Evolutionary conservation across 139 green algal species (phyloP), one percentile per base, ranked within the genome.

Genomic region (Asterochloris erici): DNA sequence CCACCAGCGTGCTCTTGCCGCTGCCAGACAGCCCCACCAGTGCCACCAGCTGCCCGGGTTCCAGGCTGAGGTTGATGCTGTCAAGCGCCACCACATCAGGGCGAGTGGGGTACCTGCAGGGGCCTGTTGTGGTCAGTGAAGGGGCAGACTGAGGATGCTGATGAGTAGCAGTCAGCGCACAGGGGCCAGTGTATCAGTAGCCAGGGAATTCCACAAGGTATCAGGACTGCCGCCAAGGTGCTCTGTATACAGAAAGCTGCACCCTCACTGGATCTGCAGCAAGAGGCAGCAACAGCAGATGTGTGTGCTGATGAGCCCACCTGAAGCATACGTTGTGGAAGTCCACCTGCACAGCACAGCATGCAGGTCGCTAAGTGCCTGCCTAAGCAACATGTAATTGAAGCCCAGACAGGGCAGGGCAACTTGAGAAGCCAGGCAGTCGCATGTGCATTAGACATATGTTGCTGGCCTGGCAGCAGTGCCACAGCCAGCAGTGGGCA

Each of bases 1-100:
- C 78, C 26, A 96, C 90, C 73, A 96, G 80, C 13, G 90, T 96
- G 81, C 85, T 91, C 89, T 96, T 96, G 82, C 92, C 91, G 66
- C 82, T 89, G 81, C 92, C 92, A 62, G 68, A 86, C 21, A 90
- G 85, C 14, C 94, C 91, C 76, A 97, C 94, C 54, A 97, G 84
- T 0, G 94, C 94, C 0, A 91, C 86, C 13, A 95, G 85, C 83
- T 91, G 82, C 28, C 93, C 92, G 0, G 93, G 87, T 12, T 86
- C 66, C 14, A 97, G 77, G 14, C 47, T 82, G 16, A 97, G 85
- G 74, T 24, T 87, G 19, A 97, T 87, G 15, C 81, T 54, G 15
- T 85, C 60, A 71, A 96, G 87, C 4, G 92, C 91, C 19, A 82
- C 26, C 9, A 75, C 63, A 70, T 89, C 75, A 23, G 88, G 84